Conservation (phyloP, 441 rosid genomes). For the Biscutella auriculata region DNA sequence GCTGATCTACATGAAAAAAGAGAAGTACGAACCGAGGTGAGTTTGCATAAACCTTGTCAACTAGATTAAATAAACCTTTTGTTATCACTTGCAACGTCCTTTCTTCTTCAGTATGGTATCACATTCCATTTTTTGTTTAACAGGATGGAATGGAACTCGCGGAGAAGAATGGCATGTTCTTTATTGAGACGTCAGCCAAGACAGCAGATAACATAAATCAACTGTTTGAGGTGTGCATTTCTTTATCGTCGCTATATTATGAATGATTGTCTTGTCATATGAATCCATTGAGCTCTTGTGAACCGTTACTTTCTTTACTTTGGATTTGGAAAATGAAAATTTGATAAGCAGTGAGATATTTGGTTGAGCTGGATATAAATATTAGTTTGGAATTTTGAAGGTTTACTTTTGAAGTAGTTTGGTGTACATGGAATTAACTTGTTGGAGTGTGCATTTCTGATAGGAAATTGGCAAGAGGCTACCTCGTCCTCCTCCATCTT, state of each 20-base stretch:
- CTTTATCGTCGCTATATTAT: not conserved
- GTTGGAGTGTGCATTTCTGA: slow-evolving; percentile 4
- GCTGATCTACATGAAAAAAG: slow-evolving; percentile 85
- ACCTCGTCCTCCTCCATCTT: slow-evolving; percentile 53
- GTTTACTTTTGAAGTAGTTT: not conserved
- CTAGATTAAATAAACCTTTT: not conserved
- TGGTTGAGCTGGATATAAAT: not conserved
- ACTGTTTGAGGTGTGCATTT: slow-evolving; percentile 64
- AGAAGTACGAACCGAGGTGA: slow-evolving; percentile 66
- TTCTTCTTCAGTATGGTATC: not conserved
- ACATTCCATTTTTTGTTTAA: slow-evolving; percentile 13
- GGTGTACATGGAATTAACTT: not conserved
- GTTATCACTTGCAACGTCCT: not conserved
- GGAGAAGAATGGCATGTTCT: slow-evolving; percentile 96
- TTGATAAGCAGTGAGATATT: not conserved
- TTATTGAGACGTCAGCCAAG: slow-evolving; percentile 94
- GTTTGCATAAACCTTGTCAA: slow-evolving; percentile 9
- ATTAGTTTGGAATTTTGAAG: not conserved
- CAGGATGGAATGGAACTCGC: slow-evolving; percentile 85
- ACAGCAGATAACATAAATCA: slow-evolving; percentile 92
- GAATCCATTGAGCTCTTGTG: not conserved
- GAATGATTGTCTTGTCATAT: not conserved
- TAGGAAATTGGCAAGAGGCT: slow-evolving; percentile 90
- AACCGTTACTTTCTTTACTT: not conserved
- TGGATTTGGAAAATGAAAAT: not conserved